Percentiles rank a stretch among this genome's conserved stretches.
These are phyloP conservation scores for Pascua guehoae DNA, from an alignment of 1,284 basidiomycete genomes.

Conservation along the genomic window DNA sequence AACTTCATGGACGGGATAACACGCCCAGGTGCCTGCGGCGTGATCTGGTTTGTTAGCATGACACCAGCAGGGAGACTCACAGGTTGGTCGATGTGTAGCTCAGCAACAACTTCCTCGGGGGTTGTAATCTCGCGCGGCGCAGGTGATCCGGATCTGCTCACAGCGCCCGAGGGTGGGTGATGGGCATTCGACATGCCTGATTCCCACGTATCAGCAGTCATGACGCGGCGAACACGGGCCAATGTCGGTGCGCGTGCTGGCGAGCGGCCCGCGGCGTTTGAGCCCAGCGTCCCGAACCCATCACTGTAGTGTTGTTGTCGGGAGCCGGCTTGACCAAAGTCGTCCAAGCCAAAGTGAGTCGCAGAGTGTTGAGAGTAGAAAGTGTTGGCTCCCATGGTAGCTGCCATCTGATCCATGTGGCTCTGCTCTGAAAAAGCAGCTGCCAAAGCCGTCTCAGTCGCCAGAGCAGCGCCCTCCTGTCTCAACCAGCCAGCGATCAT, in stretches of 20 bases:
- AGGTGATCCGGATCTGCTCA: conserved; percentile 8
- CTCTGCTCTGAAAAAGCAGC: conserved; percentile 5
- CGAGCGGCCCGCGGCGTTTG: not conserved
- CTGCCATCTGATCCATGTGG: not conserved
- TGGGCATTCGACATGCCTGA: not conserved
- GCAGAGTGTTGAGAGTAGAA: not conserved
- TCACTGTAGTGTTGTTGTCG: no score
- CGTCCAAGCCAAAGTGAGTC: no score
- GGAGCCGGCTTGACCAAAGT: no score
- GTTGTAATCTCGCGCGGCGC: not conserved
- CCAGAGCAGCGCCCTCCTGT: conserved; percentile 5
- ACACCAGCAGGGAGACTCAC: not conserved
- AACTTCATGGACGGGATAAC: conserved; percentile 17
- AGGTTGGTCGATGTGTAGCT: conserved; percentile 1
- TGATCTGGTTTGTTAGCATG: not conserved
- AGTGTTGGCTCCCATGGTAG: not conserved
- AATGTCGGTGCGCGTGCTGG: not conserved
- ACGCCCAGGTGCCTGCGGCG: not conserved
- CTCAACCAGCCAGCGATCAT: conserved; percentile 9
- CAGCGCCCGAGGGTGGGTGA: not conserved
- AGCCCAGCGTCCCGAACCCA: no score
- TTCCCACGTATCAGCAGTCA: conserved; percentile 10
- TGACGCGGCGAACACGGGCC: not conserved
- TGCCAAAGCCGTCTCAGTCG: conserved; percentile 4
- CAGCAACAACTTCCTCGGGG: conserved; percentile 6